Base-by-base conservation (phyloP, 2,329 filamentous ascomycete genomes). In the Microcyclospora tardicrescens region DNA sequence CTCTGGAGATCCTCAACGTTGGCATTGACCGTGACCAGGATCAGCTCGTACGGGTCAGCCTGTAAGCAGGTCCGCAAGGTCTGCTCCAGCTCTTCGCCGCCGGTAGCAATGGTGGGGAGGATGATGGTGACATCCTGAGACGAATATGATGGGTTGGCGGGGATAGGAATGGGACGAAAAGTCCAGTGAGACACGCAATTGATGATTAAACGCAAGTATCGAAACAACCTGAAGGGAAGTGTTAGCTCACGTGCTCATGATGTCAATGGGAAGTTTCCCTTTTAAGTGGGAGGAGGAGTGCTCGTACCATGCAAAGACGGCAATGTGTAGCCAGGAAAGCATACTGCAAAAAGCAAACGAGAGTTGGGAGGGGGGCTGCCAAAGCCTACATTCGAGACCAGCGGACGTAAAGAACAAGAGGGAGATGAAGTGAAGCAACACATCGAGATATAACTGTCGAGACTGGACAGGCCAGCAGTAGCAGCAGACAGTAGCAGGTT, bases 91-190 rank as follows among this genome's bases (percentile, higher is more conserved):
- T 93, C 84, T 52, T 86, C 79, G 43, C 89, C 85, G 45, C 77
- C 79, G 43, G 86, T 84, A 56, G 93, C 84, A 47, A 96, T 86
- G 10, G 87, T 93, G 6, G 89, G 89, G 44, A 95, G 83, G 52
- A 96, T 84, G 47, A 95, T 85, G 5, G 89, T 94, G 53, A 94
- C 86, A 73, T 96, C 84, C 50, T 83, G 66, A 28, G 78, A 73
- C 19, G 78, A 84, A 58, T 86, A 79, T 33, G 71, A 78, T n/a
- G 89, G 85, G 46, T 85, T 82, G 42, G 77, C 75, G 31, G 85
- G 81, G 39, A 89, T 81, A 32, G 82, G 82, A 45, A 86, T 83
- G 16, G 87, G 86, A 61, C 78, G 82, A 66, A 93, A 94, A 10
- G 69, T 70, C 82, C 84, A 91, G 59, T 93, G 87, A 52, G 83